Evolutionary conservation across 2,329 filamentous ascomycete species (phyloP), one percentile per base, ranked within the genome.

Genomic region (Blumeria hordei): DNA sequence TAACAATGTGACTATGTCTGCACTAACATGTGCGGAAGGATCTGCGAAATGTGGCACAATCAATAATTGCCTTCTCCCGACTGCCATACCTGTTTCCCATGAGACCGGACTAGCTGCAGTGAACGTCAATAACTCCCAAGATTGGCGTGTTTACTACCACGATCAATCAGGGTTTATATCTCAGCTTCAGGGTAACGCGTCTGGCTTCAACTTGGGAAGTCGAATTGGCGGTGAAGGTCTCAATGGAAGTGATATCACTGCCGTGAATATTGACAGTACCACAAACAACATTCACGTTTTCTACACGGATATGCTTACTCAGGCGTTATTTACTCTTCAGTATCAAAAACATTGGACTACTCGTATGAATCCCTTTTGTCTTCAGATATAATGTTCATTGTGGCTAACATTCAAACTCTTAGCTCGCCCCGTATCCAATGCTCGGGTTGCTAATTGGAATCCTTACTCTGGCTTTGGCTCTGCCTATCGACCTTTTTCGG

Each of bases 221-320:
- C 12, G 55, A 4, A 58, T 62, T 37, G 60, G 60, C 14, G 58
- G 59, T n/a, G 32, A 34, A 8, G 57, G 54, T 8, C 43, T 62
- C 21, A 60, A 60, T 50, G 56, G 53, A 5, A 58, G 58, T 10
- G 50, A 54, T 2, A 59, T 62, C 4, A 58, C 59, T 9, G 59
- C 60, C 6, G 55, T 61, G 4, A 62, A 62, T 53, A 41, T 59
- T 45, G 60, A 62, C 21, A 53, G 58, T 16, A 58, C 55, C 2
- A 61, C 58, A 2, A 62, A 61, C 50, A 60, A 62, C 28, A 60
- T 61, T 37, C 56, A 59, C 32, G 14, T 62, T 6, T 62, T 61
- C 36, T 62, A 59, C 52, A 55, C 58, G 2, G 60, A 62, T 45
- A 28, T 34, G 18, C 21, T 55, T 39, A 59, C 58, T 1, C 49